Percentiles rank a stretch among this genome's conserved stretches.
These are phyloP conservation scores for Kentomonas sorsogonicus DNA, from an alignment of 208 protist genomes.

Conservation along the genomic window DNA sequence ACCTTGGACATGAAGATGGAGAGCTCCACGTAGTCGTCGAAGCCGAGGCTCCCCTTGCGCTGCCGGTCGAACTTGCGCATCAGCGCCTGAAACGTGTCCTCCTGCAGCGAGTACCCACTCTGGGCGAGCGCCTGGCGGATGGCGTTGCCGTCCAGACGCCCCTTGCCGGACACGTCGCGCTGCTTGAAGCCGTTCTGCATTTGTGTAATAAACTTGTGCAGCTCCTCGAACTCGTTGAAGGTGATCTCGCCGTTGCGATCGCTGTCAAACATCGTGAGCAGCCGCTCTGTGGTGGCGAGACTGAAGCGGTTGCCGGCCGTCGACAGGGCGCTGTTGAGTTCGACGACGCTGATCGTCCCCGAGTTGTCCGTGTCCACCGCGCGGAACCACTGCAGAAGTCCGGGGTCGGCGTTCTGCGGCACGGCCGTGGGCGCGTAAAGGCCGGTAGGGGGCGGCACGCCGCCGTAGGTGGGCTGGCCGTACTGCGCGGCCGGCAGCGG, in stretches of 20 bases:
- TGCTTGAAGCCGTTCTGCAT: constrained; percentile 54
- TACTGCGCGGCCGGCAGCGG: too few species aligned
- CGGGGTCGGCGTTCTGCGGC: background rate
- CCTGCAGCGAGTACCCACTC: constrained; percentile 36
- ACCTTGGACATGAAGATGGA: constrained; percentile 59
- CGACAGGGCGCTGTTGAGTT: constrained; percentile 62
- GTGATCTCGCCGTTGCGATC: constrained; percentile 49
- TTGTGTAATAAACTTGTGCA: constrained; percentile 53
- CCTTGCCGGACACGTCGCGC: constrained; percentile 34
- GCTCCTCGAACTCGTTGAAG: constrained; percentile 58
- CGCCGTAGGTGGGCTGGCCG: too few species aligned
- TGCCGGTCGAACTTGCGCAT: constrained; percentile 72
- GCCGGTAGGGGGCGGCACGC: too few species aligned
- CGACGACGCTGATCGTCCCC: constrained; percentile 47
- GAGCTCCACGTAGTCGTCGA: constrained; percentile 76
- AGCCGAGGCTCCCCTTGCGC: constrained; percentile 46
- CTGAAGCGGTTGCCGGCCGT: constrained; percentile 50
- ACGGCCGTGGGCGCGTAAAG: too few species aligned
- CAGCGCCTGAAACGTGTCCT: constrained; percentile 59
- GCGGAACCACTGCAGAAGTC: constrained; percentile 53
- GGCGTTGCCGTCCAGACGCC: constrained; percentile 44
- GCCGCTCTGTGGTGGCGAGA: constrained; percentile 53
- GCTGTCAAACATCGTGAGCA: constrained; percentile 69
- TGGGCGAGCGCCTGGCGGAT: constrained; percentile 34
- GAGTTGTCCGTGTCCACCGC: constrained; percentile 53